A percentile compares a stretch with the other conserved stretches of the same genome.
These are phyloP conservation scores for Hagleromyces aurorensis DNA, from an alignment of 805 yeast genomes.

Conservation along the genomic window DNA sequence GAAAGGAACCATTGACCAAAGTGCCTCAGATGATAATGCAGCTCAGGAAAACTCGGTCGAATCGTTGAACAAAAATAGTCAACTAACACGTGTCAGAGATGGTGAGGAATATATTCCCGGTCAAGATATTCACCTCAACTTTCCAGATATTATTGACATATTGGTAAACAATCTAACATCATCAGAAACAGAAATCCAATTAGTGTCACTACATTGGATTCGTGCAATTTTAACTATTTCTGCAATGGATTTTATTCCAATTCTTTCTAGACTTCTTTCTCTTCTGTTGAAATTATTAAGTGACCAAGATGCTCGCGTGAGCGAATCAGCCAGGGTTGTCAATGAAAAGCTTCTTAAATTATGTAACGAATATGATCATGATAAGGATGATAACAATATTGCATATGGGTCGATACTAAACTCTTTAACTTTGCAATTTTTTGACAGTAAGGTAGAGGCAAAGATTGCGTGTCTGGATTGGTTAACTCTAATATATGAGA, in stretches of 20 bases:
- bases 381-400: conserved; percentile 20
- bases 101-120: conserved; percentile 61
- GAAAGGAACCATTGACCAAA: conserved; percentile 2
- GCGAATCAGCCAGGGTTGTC: conserved; percentile 47
- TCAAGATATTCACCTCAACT: conserved; percentile 77
- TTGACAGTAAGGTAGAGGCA: conserved; percentile 71
- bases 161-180: conserved; percentile 73
- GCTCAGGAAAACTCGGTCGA: conserved; percentile 2
- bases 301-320: conserved; percentile 41
- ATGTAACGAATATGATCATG: conserved; percentile 25
- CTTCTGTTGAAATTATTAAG: conserved; percentile 58
- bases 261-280: conserved; percentile 66
- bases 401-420: conserved; percentile 51
- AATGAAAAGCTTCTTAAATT: conserved; percentile 49
- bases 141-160: conserved; percentile 71
- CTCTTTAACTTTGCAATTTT: conserved; percentile 62
- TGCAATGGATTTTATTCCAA: conserved; percentile 66
- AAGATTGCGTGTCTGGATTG: conserved; percentile 82
- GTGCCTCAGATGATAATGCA: conserved; percentile 5
- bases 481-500: conserved; percentile 73
- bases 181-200: conserved; percentile 66
- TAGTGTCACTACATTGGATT: conserved; percentile 78
- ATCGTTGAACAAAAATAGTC: conserved; percentile 8
- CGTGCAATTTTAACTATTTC: conserved; percentile 59
- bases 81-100: conserved; percentile 27